Conservation (phyloP, 148 eudicot genomes). For the Spergularia marina region DNA sequence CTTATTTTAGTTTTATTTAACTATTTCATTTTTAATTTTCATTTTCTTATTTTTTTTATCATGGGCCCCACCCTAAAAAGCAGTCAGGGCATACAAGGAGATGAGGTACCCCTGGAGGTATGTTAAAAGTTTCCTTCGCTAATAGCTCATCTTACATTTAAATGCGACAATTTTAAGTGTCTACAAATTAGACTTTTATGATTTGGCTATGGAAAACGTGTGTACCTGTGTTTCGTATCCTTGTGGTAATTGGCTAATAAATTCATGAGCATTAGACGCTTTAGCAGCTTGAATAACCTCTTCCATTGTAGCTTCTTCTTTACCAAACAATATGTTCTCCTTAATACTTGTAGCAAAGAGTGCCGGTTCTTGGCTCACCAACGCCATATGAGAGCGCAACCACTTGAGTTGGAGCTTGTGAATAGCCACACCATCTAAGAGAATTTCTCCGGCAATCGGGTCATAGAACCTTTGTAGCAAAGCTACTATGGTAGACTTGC, state of each 20-base stretch:
- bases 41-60: too few species aligned
- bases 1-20: too few species aligned
- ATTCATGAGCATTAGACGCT: conserved; percentile 83
- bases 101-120: too few species aligned
- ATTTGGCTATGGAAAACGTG: background rate
- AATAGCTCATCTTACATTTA: too few species aligned
- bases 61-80: too few species aligned
- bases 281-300: conserved; percentile 70
- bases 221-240: conserved; percentile 88
- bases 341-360: conserved; percentile 70
- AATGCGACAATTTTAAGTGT: too few species aligned
- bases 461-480: conserved; percentile 77
- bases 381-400: conserved; percentile 85
- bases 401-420: conserved; percentile 71
- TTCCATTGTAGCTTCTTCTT: conserved; percentile 72
- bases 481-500: conserved; percentile 71
- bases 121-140: too few species aligned
- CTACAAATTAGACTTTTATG: too few species aligned
- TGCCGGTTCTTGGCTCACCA: conserved; percentile 92
- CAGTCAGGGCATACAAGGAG: too few species aligned
- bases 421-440: conserved; percentile 62
- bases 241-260: conserved; percentile 71
- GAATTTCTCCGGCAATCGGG: conserved; percentile 62
- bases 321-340: conserved; percentile 86
- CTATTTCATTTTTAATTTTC: too few species aligned